Evolutionary conservation across 768 basidiomycete species (phyloP).

Genomic region (Pleurotus tuber-regium): DNA sequence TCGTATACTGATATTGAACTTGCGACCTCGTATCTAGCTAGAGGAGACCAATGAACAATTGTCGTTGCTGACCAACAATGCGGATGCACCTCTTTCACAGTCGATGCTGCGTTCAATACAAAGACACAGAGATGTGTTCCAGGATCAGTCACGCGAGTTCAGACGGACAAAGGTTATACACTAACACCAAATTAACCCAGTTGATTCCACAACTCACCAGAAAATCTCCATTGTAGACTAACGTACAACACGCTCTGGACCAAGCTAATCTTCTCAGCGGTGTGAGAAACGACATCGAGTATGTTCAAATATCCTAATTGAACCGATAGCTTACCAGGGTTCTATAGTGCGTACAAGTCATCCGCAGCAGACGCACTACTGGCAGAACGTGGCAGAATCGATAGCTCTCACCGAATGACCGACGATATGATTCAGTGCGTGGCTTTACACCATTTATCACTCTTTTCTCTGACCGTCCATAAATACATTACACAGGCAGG

Average conservation of each 20-base stretch:
- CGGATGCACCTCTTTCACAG: constrained; percentile 65
- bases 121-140: constrained; percentile 85
- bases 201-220: neutral
- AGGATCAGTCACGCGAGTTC: constrained; percentile 85
- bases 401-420: constrained; percentile 92
- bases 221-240: constrained; percentile 47
- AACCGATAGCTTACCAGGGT: no score
- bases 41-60: constrained; percentile 86
- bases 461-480: constrained; percentile 8
- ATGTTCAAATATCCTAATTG: constrained; percentile 22
- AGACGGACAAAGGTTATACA: constrained; percentile 75
- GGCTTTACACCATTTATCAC: neutral
- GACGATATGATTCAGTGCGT: constrained; percentile 86
- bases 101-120: constrained; percentile 89
- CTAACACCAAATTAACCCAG: neutral
- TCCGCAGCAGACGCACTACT: constrained; percentile 85
- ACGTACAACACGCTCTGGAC: constrained; percentile 79
- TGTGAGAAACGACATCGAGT: constrained; percentile 97
- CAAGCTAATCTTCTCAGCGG: constrained; percentile 86
- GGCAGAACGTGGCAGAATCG: constrained; percentile 85
- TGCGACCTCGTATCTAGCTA: constrained; percentile 47
- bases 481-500: constrained; percentile 61
- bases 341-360: constrained; percentile 81
- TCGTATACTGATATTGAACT: constrained; percentile 10
- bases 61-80: constrained; percentile 58